Evolutionary conservation across 495 filamentous ascomycete genomes (phyloP).

Genomic region (Neurospora tetraspora): DNA sequence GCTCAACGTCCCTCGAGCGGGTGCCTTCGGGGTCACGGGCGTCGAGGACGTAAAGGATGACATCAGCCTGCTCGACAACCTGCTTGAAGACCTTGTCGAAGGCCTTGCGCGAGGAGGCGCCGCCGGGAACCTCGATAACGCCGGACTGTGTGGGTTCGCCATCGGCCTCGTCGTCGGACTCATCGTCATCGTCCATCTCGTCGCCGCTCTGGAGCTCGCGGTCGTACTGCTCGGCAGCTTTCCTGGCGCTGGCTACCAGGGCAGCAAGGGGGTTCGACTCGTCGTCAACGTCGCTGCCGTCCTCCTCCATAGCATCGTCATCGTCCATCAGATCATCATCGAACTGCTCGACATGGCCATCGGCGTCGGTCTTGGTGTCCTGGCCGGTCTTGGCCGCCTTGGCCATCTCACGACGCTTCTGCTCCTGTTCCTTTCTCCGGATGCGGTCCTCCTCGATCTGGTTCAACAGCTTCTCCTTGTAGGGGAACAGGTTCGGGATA

Average conservation of each 20-base stretch:
- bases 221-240: slow-evolving; percentile 76
- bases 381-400: slow-evolving; percentile 46
- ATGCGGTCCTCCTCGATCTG: slow-evolving; percentile 86
- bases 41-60: slow-evolving; percentile 89
- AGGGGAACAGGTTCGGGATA: slow-evolving; percentile 94
- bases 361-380: slow-evolving; percentile 35
- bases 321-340: slow-evolving; percentile 27
- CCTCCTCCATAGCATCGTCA: slow-evolving; percentile 36
- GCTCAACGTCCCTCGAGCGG: slow-evolving; percentile 81
- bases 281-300: slow-evolving; percentile 36
- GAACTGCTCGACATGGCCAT: slow-evolving; percentile 26
- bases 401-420: slow-evolving; percentile 57
- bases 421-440: slow-evolving; percentile 68
- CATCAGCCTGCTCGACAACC: slow-evolving; percentile 81
- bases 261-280: slow-evolving; percentile 83
- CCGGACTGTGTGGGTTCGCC: slow-evolving; percentile 35
- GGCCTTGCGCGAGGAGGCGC: slow-evolving; percentile 63
- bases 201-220: slow-evolving; percentile 46
- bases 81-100: slow-evolving; percentile 96
- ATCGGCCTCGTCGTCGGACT: slow-evolving; percentile 48
- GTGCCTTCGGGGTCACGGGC: slow-evolving; percentile 89
- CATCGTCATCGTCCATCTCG: slow-evolving; percentile 50
- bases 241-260: slow-evolving; percentile 78
- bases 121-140: slow-evolving; percentile 30
- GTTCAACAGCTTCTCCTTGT: slow-evolving; percentile 87